These are phyloP conservation scores for Prunus mongolica DNA, from an alignment of 306 rosid genomes.

Conservation along the genomic window DNA sequence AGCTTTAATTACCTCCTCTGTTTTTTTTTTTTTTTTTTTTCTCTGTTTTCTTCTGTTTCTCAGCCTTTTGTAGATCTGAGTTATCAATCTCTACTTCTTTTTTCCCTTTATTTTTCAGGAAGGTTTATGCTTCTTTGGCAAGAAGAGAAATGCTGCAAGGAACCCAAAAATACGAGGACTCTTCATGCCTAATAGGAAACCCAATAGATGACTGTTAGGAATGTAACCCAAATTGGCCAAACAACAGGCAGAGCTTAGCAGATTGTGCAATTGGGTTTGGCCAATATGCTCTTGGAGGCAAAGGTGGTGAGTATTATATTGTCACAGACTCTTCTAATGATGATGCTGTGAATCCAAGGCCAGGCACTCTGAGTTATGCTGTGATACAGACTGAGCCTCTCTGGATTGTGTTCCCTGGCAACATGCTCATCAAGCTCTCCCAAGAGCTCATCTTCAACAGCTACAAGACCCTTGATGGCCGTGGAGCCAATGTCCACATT, in stretches of 20 bases:
- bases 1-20: neutral
- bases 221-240: conserved; percentile 95
- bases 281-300: conserved; percentile 86
- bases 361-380: conserved; percentile 73
- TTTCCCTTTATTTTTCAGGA: conserved; percentile 30
- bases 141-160: conserved; percentile 61
- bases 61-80: neutral
- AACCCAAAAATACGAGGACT: conserved; percentile 28
- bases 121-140: conserved; percentile 65
- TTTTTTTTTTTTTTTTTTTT: neutral
- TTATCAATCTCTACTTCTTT: neutral
- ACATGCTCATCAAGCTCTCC: conserved; percentile 76
- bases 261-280: conserved; percentile 98
- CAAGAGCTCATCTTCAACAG: conserved; percentile 91
- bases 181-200: conserved; percentile 72
- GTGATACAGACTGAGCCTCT: conserved; percentile 67
- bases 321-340: conserved; percentile 78
- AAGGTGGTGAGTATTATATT: conserved; percentile 72
- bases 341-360: conserved; percentile 79
- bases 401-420: conserved; percentile 79
- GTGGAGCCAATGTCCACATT: conserved; percentile 93
- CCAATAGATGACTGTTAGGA: conserved; percentile 99
- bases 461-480: conserved; percentile 84
- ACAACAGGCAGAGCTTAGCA: conserved; percentile 74
- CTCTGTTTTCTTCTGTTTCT: conserved; percentile 20